These are phyloP conservation scores for Bertia moriformis DNA, from an alignment of 2,329 filamentous ascomycete species.

Conservation along the genomic window DNA sequence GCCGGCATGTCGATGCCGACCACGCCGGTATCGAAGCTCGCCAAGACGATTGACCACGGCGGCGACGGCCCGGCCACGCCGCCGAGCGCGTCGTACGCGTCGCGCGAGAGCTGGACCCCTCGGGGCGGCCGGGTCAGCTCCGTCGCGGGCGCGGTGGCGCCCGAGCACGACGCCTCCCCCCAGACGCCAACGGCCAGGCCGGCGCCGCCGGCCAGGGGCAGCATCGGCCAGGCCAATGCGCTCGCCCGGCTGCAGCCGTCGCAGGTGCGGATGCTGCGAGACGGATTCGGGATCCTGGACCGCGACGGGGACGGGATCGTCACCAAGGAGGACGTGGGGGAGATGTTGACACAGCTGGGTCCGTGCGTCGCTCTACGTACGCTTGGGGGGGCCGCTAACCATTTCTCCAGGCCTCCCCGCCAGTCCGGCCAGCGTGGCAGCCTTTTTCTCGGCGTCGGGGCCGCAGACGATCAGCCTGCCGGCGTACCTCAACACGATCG, in stretches of 20 bases:
- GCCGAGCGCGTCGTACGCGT: too few relatives aligned
- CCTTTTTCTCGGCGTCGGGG: conserved; percentile 66
- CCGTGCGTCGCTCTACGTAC: conserved; percentile 9
- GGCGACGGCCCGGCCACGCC: conserved; percentile 3
- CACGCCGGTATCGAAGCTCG: conserved; percentile 17
- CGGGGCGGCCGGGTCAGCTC: conserved; percentile 11
- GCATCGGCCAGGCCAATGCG: conserved; percentile 31
- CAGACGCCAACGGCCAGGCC: conserved; percentile 11
- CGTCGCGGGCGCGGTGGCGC: neutral
- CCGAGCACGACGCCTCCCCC: conserved; percentile 20
- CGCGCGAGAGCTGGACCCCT: conserved; percentile 15
- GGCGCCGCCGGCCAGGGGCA: conserved; percentile 1
- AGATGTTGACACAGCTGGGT: conserved; percentile 80
- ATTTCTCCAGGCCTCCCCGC: conserved; percentile 52
- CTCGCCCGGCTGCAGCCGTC: conserved; percentile 64
- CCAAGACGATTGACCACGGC: conserved; percentile 12
- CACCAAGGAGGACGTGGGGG: conserved; percentile 67
- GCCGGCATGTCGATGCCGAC: conserved; percentile 28
- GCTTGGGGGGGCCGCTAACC: too few relatives aligned
- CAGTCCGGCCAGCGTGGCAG: conserved; percentile 52
- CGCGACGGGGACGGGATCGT: conserved; percentile 74
- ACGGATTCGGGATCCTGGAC: conserved; percentile 88
- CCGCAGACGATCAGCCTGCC: conserved; percentile 68
- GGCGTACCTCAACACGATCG: conserved; percentile 70
- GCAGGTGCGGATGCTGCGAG: conserved; percentile 74